Evolutionary conservation across 148 eudicot species (phyloP).

Genomic region (Chenopodium suecicum): DNA sequence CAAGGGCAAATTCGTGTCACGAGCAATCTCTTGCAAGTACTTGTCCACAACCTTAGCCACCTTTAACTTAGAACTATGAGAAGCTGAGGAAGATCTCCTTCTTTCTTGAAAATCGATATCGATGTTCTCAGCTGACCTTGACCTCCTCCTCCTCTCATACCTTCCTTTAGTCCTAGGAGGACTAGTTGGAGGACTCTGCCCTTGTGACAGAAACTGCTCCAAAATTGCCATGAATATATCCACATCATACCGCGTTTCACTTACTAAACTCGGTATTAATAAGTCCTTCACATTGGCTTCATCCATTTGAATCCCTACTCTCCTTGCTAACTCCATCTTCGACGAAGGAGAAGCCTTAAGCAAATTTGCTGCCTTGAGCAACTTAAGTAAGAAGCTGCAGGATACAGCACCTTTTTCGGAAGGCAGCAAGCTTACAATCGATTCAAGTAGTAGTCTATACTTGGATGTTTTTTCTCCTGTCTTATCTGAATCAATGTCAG

Average conservation of each 20-base stretch:
- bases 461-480: slow-evolving; percentile 35
- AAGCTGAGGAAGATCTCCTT: slow-evolving; percentile 76
- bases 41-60: slow-evolving; percentile 79
- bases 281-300: slow-evolving; percentile 68
- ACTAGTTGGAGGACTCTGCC: slow-evolving; percentile 67
- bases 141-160: slow-evolving; percentile 57
- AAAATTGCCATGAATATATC: slow-evolving; percentile 60
- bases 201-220: slow-evolving; percentile 66
- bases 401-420: slow-evolving; percentile 60
- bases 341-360: slow-evolving; percentile 56
- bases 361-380: slow-evolving; percentile 59
- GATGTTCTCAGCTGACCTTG: slow-evolving; percentile 67
- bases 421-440: slow-evolving; percentile 75
- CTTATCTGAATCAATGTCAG: slow-evolving; percentile 33
- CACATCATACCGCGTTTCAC: slow-evolving; percentile 53
- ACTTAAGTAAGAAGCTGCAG: slow-evolving; percentile 64
- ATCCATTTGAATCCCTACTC: slow-evolving; percentile 66
- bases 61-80: slow-evolving; percentile 65
- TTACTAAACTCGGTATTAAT: slow-evolving; percentile 41
- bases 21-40: slow-evolving; percentile 64
- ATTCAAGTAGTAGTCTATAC: slow-evolving; percentile 55
- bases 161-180: slow-evolving; percentile 55
- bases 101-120: slow-evolving; percentile 66
- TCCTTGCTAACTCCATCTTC: slow-evolving; percentile 64
- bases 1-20: slow-evolving; percentile 55